Conservation (phyloP, 139 green algal species). For the Bryopsis sp. region DNA sequence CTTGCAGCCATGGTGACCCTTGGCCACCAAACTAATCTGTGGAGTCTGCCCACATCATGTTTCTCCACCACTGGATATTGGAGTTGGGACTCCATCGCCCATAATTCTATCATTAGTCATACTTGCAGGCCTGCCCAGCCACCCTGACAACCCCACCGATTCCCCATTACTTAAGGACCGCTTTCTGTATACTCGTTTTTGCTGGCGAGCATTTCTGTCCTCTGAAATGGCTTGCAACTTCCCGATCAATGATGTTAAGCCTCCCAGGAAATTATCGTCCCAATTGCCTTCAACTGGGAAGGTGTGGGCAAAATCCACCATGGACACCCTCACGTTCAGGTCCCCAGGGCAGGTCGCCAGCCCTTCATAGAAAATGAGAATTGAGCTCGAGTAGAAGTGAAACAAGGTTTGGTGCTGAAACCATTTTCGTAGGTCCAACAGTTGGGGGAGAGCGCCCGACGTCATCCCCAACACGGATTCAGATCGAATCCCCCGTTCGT, state of each 20-base stretch:
- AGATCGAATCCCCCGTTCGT: slow-evolving; percentile 25
- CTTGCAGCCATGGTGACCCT: too few relatives aligned
- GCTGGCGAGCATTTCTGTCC: too few relatives aligned
- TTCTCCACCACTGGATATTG: too few relatives aligned
- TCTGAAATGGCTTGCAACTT: too few relatives aligned
- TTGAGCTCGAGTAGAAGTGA: slow-evolving; percentile 57
- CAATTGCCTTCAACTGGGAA: slow-evolving; percentile 35
- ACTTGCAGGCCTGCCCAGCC: too few relatives aligned
- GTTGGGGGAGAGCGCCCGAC: slow-evolving; percentile 32
- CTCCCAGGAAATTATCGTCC: slow-evolving; percentile 62
- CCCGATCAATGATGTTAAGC: slow-evolving; percentile 43
- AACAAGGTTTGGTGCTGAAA: slow-evolving; percentile 59
- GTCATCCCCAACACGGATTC: not conserved
- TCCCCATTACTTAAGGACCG: too few relatives aligned
- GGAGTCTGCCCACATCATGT: too few relatives aligned
- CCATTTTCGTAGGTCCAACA: slow-evolving; percentile 48
- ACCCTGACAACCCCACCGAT: too few relatives aligned
- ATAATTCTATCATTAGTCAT: too few relatives aligned
- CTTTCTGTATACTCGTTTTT: too few relatives aligned
- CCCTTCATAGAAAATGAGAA: slow-evolving; percentile 77
- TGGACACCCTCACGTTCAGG: slow-evolving; percentile 23
- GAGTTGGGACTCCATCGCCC: too few relatives aligned
- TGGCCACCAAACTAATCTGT: too few relatives aligned
- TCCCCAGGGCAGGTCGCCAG: slow-evolving; percentile 21
- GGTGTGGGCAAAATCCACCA: slow-evolving; percentile 83